A percentile compares a stretch with the other conserved stretches of the same genome.
Evolutionary conservation across 148 eudicot genomes (phyloP).

Genomic region (Beta vulgaris): DNA sequence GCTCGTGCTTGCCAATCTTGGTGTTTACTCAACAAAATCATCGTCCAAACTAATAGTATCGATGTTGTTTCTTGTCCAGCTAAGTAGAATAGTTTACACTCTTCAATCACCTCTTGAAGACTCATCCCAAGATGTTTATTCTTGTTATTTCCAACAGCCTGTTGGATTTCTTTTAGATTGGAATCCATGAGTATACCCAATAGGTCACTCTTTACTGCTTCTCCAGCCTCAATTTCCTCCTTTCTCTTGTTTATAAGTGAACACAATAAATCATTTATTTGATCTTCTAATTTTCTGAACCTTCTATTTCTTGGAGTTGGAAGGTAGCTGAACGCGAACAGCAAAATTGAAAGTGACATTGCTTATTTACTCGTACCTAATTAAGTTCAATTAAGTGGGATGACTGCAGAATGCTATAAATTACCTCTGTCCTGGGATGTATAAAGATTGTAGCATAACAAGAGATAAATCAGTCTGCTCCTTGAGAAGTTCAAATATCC

Average conservation of each 20-base stretch:
- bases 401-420: not conserved
- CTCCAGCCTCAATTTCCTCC: conserved; percentile 21
- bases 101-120: conserved; percentile 29
- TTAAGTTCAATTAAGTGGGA: not conserved
- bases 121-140: conserved; percentile 14
- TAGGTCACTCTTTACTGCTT: conserved; percentile 16
- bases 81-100: conserved; percentile 31
- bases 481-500: conserved; percentile 24
- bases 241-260: conserved; percentile 25
- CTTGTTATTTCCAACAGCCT: conserved; percentile 11
- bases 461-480: conserved; percentile 19
- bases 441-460: conserved; percentile 16
- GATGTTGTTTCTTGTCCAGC: no score
- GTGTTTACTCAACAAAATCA: conserved; percentile 16
- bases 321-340: conserved; percentile 11
- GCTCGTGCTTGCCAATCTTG: conserved; percentile 24
- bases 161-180: conserved; percentile 20
- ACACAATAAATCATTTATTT: conserved; percentile 4
- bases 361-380: not conserved
- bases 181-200: conserved; percentile 29
- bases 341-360: not conserved
- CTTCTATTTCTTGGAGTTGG: conserved; percentile 25
- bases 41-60: conserved; percentile 16
- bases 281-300: conserved; percentile 15
- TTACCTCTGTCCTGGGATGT: conserved; percentile 27